phyloP scores from a whole-genome alignment of 164 flowering plant species.

The Chimonanthus salicifolius region DNA sequence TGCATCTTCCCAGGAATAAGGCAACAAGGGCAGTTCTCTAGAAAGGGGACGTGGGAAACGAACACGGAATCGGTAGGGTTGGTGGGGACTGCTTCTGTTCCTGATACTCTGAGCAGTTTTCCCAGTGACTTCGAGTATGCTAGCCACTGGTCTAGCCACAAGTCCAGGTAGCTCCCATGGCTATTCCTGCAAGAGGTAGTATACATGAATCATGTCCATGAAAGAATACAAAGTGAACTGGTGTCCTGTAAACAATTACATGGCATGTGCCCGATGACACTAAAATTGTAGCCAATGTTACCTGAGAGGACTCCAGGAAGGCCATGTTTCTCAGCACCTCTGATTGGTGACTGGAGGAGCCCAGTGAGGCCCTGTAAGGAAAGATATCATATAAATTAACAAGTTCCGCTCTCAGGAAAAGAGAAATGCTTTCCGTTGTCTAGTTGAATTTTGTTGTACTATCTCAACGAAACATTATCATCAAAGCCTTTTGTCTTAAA shows the following conservation, averaged over 20 bases:
- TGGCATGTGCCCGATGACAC: background rate
- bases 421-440: too few relatives aligned
- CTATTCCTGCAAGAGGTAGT: conserved; percentile 54
- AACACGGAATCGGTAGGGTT: conserved; percentile 41
- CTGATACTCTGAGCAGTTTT: conserved; percentile 97
- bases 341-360: conserved; percentile 84
- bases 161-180: conserved; percentile 85
- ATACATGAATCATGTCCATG: background rate
- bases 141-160: conserved; percentile 91
- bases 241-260: too few relatives aligned
- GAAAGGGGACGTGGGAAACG: conserved; percentile 83
- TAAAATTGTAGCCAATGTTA: conserved; percentile 15
- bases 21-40: conserved; percentile 55
- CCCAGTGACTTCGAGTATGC: conserved; percentile 91
- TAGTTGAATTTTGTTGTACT: too few relatives aligned
- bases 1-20: conserved; percentile 97
- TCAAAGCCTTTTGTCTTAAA: too few relatives aligned
- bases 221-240: background rate
- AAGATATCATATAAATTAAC: background rate
- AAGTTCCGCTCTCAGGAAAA: too few relatives aligned
- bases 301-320: conserved; percentile 96
- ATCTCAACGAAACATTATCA: too few relatives aligned
- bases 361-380: conserved; percentile 84
- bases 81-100: conserved; percentile 64
- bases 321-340: conserved; percentile 96